Conservation (phyloP, 116 monocot species). For the Papilionanthe hybrid region DNA sequence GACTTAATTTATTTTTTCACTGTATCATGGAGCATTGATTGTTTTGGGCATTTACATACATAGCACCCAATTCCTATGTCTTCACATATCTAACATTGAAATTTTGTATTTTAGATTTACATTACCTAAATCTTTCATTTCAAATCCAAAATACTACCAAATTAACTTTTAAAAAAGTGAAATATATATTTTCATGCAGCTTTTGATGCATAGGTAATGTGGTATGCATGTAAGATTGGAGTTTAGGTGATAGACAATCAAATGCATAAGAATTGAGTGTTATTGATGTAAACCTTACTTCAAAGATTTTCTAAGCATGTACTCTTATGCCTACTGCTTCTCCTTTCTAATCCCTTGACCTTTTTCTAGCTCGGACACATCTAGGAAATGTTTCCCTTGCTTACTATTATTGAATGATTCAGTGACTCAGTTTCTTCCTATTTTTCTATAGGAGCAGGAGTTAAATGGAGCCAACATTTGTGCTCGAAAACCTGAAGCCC, state of each 20-base stretch:
- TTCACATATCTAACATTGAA: neutral
- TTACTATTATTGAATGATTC: neutral
- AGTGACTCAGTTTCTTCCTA: neutral
- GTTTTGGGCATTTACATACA: neutral
- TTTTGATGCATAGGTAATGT: no score
- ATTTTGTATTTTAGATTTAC: no score
- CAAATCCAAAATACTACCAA: no score
- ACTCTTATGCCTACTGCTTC: neutral
- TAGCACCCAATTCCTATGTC: neutral
- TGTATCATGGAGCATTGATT: neutral
- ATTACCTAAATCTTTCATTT: no score
- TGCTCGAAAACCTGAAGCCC: conserved; percentile 1
- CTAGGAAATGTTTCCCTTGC: neutral
- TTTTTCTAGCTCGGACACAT: neutral
- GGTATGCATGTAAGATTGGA: no score
- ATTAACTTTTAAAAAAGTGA: no score
- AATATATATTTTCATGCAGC: no score
- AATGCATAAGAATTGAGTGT: neutral
- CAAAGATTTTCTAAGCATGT: neutral
- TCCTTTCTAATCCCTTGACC: neutral
- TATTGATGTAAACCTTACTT: neutral
- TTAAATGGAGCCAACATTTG: neutral
- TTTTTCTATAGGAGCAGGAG: neutral
- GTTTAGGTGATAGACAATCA: no score
- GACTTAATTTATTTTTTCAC: neutral